phyloP scores from a whole-genome alignment of 192 early-diverging fungal species.

The Coemansia sp. region DNA sequence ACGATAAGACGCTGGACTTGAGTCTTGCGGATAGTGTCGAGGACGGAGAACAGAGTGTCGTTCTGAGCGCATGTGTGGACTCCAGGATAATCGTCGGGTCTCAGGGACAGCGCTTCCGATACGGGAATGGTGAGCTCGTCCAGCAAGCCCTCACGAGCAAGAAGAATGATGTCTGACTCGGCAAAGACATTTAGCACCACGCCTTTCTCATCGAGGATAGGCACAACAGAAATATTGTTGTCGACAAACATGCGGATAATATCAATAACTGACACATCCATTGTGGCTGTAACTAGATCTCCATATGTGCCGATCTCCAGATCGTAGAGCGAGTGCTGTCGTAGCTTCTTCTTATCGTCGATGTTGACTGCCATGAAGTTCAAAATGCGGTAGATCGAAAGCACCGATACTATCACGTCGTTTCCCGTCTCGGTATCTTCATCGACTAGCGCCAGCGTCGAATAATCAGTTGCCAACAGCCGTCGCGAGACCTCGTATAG shows the following conservation, averaged over 20 bases:
- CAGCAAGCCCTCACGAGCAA: slow-evolving; percentile 53
- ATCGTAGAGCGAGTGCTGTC: slow-evolving; percentile 68
- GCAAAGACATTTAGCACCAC: slow-evolving; percentile 93
- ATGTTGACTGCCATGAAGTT: slow-evolving; percentile 86
- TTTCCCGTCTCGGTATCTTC: slow-evolving; percentile 65
- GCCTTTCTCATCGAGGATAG: slow-evolving; percentile 86
- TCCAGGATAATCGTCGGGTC: slow-evolving; percentile 90
- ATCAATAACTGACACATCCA: slow-evolving; percentile 81
- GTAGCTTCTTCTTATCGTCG: slow-evolving; percentile 61
- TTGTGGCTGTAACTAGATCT: slow-evolving; percentile 75
- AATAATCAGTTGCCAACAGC: slow-evolving; percentile 78
- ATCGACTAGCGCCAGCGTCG: slow-evolving; percentile 89
- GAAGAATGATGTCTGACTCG: slow-evolving; percentile 93
- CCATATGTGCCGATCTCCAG: slow-evolving; percentile 86
- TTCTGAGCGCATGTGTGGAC: slow-evolving; percentile 87
- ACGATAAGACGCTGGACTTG: slow-evolving; percentile 91
- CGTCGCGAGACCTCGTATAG: slow-evolving; percentile 83
- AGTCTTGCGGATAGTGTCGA: slow-evolving; percentile 83
- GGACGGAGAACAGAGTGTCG: slow-evolving; percentile 85
- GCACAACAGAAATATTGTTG: slow-evolving; percentile 85
- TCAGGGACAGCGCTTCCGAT: slow-evolving; percentile 74
- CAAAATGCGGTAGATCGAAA: slow-evolving; percentile 86
- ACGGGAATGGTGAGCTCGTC: slow-evolving; percentile 84
- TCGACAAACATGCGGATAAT: slow-evolving; percentile 92
- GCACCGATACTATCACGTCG: slow-evolving; percentile 89